Percentiles rank a stretch among this genome's conserved stretches.
Evolutionary conservation across 2,329 filamentous ascomycete species (phyloP).

Genomic region (Ceratocystis colombiana): DNA sequence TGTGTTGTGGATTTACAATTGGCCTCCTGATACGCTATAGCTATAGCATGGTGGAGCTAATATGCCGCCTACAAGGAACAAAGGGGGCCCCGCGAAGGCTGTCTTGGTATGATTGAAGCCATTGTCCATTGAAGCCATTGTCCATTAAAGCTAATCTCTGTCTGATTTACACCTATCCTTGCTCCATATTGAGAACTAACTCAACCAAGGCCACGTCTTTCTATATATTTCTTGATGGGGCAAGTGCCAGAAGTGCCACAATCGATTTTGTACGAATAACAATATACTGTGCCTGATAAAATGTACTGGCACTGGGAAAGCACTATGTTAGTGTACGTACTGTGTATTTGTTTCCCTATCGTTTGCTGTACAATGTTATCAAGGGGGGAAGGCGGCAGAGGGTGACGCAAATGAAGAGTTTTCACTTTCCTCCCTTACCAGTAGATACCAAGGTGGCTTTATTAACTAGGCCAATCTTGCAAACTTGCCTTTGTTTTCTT

Average conservation of each 20-base stretch:
- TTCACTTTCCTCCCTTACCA: constrained; percentile 1
- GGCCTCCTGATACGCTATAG: neutral
- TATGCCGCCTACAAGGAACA: neutral
- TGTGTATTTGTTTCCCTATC: no score
- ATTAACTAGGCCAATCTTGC: neutral
- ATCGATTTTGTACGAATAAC: no score
- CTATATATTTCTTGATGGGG: no score
- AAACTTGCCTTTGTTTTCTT: neutral
- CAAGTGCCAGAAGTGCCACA: no score
- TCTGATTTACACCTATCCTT: neutral
- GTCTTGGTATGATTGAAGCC: neutral
- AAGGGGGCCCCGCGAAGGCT: neutral
- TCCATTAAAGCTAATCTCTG: neutral
- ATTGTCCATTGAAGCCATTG: neutral
- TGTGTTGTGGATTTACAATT: neutral
- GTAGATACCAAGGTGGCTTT: constrained; percentile 11
- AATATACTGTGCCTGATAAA: no score
- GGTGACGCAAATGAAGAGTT: constrained; percentile 8
- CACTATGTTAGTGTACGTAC: no score
- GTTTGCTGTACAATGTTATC: no score
- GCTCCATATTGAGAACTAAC: no score
- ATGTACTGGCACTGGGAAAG: no score
- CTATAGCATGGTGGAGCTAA: neutral
- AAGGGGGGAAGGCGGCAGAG: neutral
- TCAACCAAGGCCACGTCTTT: no score